Evolutionary conservation across 805 yeast genomes (phyloP).

Genomic region (Candida montana): DNA sequence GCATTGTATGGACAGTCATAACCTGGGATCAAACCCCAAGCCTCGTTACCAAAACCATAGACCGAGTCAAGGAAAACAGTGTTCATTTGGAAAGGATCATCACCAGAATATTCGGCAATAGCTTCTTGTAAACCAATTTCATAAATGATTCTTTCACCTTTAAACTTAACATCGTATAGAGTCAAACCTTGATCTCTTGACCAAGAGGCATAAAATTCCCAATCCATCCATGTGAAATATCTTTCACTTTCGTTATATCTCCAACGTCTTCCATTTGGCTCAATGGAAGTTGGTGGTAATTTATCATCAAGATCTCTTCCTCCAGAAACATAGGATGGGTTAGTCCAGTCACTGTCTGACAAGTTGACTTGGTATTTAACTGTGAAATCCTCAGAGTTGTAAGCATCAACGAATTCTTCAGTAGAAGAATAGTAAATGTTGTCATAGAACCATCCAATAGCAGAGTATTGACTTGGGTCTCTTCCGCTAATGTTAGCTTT

Average conservation of each 20-base stretch:
- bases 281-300: conserved; percentile 20
- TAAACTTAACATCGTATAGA: conserved; percentile 24
- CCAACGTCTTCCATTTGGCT: conserved; percentile 28
- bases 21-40: conserved; percentile 26
- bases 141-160: conserved; percentile 26
- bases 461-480: conserved; percentile 10
- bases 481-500: conserved; percentile 21
- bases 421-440: conserved; percentile 20
- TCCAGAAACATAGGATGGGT: conserved; percentile 16
- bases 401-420: conserved; percentile 22
- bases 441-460: conserved; percentile 21
- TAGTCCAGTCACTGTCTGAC: conserved; percentile 5
- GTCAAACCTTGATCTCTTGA: conserved; percentile 23
- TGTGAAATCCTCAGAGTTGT: conserved; percentile 15
- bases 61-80: conserved; percentile 23
- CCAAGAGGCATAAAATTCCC: conserved; percentile 26
- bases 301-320: conserved; percentile 22
- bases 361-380: conserved; percentile 2
- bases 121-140: conserved; percentile 28
- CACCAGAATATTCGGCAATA: conserved; percentile 28
- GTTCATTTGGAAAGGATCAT: conserved; percentile 27
- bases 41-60: conserved; percentile 27
- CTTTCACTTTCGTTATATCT: conserved; percentile 20
- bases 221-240: conserved; percentile 28
- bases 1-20: conserved; percentile 28